Conservation (phyloP, 805 yeast species). For the Yamadazyma insecticola region DNA sequence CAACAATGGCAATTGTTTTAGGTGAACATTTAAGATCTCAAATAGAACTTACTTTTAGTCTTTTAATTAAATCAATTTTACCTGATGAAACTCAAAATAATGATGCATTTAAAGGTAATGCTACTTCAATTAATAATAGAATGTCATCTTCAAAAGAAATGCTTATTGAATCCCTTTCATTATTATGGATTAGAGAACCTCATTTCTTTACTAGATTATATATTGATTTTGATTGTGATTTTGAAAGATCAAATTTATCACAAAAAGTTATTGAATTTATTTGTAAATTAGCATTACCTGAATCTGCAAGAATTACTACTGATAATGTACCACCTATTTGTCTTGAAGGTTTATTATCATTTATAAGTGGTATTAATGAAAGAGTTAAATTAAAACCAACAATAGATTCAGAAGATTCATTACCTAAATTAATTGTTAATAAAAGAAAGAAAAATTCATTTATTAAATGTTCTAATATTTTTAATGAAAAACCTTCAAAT, state of each 20-base stretch:
- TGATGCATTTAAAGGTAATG: conserved; percentile 5
- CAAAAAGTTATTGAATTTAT: conserved; percentile 62
- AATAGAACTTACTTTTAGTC: conserved; percentile 64
- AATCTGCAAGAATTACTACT: conserved; percentile 73
- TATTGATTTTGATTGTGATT: conserved; percentile 85
- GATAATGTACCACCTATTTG: conserved; percentile 91
- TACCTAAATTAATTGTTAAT: conserved; percentile 35
- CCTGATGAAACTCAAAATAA: conserved; percentile 23
- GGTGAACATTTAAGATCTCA: conserved; percentile 70
- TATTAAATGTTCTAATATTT: conserved; percentile 65
- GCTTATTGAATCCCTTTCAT: conserved; percentile 77
- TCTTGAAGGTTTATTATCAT: conserved; percentile 76
- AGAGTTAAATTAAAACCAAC: conserved; percentile 29
- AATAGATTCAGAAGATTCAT: conserved; percentile 6
- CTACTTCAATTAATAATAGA: conserved; percentile 25
- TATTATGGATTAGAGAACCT: conserved; percentile 78
- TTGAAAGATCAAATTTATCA: conserved; percentile 77
- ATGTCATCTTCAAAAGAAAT: conserved; percentile 56
- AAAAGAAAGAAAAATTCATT: conserved; percentile 66
- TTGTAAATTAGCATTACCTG: conserved; percentile 78
- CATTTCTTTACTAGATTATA: conserved; percentile 70
- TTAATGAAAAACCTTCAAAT: conserved; percentile 73
- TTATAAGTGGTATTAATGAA: conserved; percentile 58
- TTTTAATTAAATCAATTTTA: conserved; percentile 57
- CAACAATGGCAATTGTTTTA: conserved; percentile 64